Evolutionary conservation across 768 basidiomycete species (phyloP), one percentile per base, ranked within the genome.

Genomic region (Lentinula guzmanii): DNA sequence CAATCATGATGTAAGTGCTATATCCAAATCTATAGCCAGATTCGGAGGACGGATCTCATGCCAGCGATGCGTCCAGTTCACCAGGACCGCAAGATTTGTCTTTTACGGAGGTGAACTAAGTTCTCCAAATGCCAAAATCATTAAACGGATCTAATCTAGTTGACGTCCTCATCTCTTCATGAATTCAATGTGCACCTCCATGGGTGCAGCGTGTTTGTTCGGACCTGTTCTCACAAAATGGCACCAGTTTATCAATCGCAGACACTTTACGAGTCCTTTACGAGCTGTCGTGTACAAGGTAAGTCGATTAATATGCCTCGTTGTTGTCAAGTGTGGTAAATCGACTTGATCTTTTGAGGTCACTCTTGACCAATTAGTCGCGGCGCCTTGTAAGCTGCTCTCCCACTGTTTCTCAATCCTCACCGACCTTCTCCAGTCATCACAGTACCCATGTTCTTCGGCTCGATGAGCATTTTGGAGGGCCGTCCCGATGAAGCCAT

Each of bases 381-480:
- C 35, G 51, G 42, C 21, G 13, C 58, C 31, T 37, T 56, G 54
- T 42, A 18, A 56, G 28, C 33, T 52, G 7, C 9, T 16, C 33
- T 61, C 15, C 52, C 31, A 39, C 33, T 31, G 45, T 35, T 24
- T 15, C 39, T 42, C 28, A 2, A 24, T 21, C 5, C 11, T 35
- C 35, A 56, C 2, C 10, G 24, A 56, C 9, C 16, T 35, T 41
- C 5, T 56, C 7, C n/a, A 39, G 37, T 56, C 37, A 80, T 72
- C 50, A 76, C 75, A 34, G 74, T 86, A 46, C 79, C 79, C 59
- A 87, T 86, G 74, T 87, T 58, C 43, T 58, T 93, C 71, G 84
- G 86, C 10, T 82, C 86, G 0, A 93, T 93, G 88, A 86, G 89
- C 37, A 69, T 90, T 45, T 68, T 95, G 57, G 94, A 96, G 69